Percentiles rank a stretch among this genome's conserved stretches.
phyloP scores from a whole-genome alignment of 1,284 basidiomycete genomes.

The Rhodotorula glutinis region DNA sequence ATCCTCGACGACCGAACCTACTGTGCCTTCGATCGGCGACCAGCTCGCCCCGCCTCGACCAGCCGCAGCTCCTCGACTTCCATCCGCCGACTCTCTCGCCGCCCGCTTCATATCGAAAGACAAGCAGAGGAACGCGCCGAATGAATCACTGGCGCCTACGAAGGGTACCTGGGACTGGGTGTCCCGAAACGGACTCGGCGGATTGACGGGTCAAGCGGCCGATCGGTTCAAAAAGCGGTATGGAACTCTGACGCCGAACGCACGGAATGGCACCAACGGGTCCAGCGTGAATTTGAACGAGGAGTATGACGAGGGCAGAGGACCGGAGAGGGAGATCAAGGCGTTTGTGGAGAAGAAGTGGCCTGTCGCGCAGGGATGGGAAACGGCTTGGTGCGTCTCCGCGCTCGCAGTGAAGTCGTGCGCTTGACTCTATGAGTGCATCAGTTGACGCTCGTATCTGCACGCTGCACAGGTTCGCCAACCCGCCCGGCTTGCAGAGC shows the following conservation, averaged over 20 bases:
- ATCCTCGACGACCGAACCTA: not conserved
- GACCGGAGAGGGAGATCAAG: conserved; percentile 58
- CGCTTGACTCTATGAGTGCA: not conserved
- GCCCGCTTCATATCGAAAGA: not conserved
- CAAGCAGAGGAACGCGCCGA: not conserved
- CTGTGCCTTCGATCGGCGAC: too few species aligned
- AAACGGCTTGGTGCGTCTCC: conserved; percentile 74
- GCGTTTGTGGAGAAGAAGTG: conserved; percentile 62
- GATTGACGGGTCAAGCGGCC: conserved; percentile 65
- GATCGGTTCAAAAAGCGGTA: not conserved
- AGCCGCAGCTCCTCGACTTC: not conserved
- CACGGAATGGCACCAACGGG: too few species aligned
- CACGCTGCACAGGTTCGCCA: conserved; percentile 24
- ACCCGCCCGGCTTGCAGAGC: conserved; percentile 63
- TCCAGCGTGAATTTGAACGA: not conserved
- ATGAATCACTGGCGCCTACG: conserved; percentile 1
- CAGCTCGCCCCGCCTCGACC: not conserved
- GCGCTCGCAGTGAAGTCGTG: conserved; percentile 7
- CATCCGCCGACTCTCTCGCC: not conserved
- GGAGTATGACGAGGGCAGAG: conserved; percentile 53
- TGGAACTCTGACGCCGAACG: not conserved
- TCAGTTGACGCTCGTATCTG: too few species aligned
- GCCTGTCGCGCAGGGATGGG: conserved; percentile 62
- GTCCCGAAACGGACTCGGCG: conserved; percentile 59
- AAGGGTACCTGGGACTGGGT: conserved; percentile 37